phyloP scores from a whole-genome alignment of 306 rosid genomes.

The Astragalus membranaceus region DNA sequence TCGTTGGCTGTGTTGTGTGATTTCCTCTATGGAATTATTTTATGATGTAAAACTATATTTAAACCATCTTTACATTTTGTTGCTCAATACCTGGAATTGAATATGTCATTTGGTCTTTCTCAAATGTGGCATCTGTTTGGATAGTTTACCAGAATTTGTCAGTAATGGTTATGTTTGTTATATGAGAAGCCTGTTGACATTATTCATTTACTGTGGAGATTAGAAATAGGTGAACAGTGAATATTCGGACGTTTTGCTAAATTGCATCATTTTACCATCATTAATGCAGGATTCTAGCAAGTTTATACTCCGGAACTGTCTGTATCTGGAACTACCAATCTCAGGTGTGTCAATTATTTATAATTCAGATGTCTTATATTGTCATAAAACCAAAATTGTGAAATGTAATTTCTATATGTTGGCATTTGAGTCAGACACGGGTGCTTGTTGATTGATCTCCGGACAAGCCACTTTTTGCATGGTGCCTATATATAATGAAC shows the following conservation, averaged over 20 bases:
- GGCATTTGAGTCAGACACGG: conserved; percentile 76
- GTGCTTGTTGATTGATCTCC: conserved; percentile 45
- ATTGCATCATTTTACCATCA: conserved; percentile 10
- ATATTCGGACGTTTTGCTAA: conserved; percentile 8
- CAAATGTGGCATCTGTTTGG: conserved; percentile 10
- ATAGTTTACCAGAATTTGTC: not conserved
- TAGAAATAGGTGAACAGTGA: not conserved
- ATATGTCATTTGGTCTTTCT: not conserved
- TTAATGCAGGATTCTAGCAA: conserved; percentile 83
- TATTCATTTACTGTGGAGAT: not conserved
- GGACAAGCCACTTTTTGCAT: conserved; percentile 56
- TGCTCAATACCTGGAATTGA: not conserved
- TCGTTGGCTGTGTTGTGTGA: not conserved
- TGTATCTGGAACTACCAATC: conserved; percentile 99
- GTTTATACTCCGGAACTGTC: conserved; percentile 95
- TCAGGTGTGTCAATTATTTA: conserved; percentile 54
- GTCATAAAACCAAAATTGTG: not conserved
- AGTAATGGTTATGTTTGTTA: not conserved
- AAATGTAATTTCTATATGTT: not conserved
- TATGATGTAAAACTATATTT: not conserved
- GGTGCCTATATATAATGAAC: conserved; percentile 12
- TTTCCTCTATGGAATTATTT: not conserved
- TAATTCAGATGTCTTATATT: not conserved
- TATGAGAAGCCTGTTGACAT: not conserved
- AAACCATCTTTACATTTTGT: not conserved